These are phyloP conservation scores for Ophiostoma tasmaniense DNA, from an alignment of 2,329 filamentous ascomycete species.

Conservation along the genomic window DNA sequence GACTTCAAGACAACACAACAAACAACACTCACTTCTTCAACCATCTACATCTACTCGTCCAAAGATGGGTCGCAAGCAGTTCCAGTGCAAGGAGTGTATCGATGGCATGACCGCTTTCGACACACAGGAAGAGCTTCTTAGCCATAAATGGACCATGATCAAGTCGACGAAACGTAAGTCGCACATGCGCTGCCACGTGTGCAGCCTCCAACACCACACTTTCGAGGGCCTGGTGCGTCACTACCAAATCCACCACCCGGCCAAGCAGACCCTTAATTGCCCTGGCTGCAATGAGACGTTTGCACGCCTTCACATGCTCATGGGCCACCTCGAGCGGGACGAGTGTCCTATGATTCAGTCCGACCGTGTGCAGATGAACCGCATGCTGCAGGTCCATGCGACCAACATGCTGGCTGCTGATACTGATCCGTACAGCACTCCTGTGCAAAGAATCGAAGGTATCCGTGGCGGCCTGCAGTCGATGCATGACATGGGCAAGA, in stretches of 20 bases:
- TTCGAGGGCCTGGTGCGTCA: conserved; percentile 28
- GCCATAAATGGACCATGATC: conserved; percentile 26
- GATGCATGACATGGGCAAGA: not conserved
- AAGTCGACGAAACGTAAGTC: conserved; percentile 20
- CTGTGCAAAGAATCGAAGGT: not conserved
- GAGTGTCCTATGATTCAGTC: conserved; percentile 31
- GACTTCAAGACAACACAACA: not conserved
- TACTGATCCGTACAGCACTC: not conserved
- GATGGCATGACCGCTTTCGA: conserved; percentile 19
- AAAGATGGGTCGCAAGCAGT: not conserved
- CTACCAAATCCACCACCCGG: conserved; percentile 32
- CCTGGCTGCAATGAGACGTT: conserved; percentile 39
- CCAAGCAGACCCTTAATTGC: conserved; percentile 36
- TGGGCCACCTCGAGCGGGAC: conserved; percentile 38
- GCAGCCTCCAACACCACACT: conserved; percentile 31
- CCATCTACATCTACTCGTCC: not conserved
- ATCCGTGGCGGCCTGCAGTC: not conserved
- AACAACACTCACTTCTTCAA: not conserved
- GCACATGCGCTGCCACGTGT: conserved; percentile 33
- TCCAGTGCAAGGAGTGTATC: conserved; percentile 20
- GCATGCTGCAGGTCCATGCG: conserved; percentile 26
- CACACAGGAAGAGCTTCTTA: conserved; percentile 20
- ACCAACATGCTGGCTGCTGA: conserved; percentile 28
- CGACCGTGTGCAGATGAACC: conserved; percentile 8
- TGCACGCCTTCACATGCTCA: conserved; percentile 29